Percentiles rank a stretch among this genome's conserved stretches.
phyloP scores from a whole-genome alignment of 805 yeast genomes.

The Myxozyma udenii region DNA sequence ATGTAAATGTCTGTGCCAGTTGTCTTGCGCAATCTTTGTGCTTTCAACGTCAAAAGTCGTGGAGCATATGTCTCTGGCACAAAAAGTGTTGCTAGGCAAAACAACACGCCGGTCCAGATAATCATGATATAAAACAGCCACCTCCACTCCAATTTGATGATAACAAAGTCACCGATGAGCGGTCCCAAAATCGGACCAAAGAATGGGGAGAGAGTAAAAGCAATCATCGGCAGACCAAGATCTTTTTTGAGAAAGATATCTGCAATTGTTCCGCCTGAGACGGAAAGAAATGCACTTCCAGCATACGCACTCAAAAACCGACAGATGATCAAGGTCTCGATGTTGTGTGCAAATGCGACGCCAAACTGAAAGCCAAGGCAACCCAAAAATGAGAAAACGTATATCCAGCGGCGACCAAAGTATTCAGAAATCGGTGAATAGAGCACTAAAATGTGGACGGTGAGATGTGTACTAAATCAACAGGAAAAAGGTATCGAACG shows the following conservation, averaged over 20 bases:
- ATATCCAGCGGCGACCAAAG: slow-evolving; percentile 66
- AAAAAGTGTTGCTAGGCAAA: slow-evolving; percentile 34
- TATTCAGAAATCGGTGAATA: slow-evolving; percentile 68
- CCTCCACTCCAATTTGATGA: slow-evolving; percentile 50
- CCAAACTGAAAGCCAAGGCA: slow-evolving; percentile 54
- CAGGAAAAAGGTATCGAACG: too few relatives aligned
- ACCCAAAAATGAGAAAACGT: slow-evolving; percentile 50
- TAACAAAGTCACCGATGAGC: slow-evolving; percentile 50
- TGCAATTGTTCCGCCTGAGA: slow-evolving; percentile 77
- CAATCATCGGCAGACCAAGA: slow-evolving; percentile 24
- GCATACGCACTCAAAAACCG: slow-evolving; percentile 72
- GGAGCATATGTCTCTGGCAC: slow-evolving; percentile 91
- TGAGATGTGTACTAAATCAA: too few relatives aligned
- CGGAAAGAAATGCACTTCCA: slow-evolving; percentile 77
- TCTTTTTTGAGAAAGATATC: slow-evolving; percentile 66
- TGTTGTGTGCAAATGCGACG: slow-evolving; percentile 43
- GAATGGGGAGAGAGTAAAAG: slow-evolving; percentile 26
- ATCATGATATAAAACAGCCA: slow-evolving; percentile 62
- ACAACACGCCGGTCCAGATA: slow-evolving; percentile 22
- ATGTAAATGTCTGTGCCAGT: slow-evolving; percentile 41
- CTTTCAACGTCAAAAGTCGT: slow-evolving; percentile 64
- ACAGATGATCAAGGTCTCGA: slow-evolving; percentile 50
- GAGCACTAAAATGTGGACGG: too few relatives aligned
- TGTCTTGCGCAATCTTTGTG: slow-evolving; percentile 51
- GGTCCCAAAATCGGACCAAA: slow-evolving; percentile 73